phyloP scores from a whole-genome alignment of 2,329 filamentous ascomycete genomes.

The Orbilia oligospora region DNA sequence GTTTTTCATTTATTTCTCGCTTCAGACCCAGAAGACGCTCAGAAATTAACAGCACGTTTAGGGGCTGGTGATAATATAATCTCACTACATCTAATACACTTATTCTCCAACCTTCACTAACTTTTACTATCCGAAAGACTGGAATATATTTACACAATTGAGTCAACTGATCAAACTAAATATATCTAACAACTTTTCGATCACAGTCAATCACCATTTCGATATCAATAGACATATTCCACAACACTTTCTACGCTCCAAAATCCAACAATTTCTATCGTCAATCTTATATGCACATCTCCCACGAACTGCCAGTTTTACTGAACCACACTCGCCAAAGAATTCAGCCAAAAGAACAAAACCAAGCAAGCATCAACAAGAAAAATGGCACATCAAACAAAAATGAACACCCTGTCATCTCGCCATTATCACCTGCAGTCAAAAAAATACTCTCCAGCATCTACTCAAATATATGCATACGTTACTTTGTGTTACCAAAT shows the following conservation, averaged over 20 bases:
- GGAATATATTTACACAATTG: too few species aligned
- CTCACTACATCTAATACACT: too few species aligned
- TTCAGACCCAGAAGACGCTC: too few species aligned
- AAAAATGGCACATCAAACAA: neutral
- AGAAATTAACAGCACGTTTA: too few species aligned
- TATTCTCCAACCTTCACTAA: too few species aligned
- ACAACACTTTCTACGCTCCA: neutral
- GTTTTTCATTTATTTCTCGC: too few species aligned
- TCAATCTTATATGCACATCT: neutral
- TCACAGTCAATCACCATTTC: too few species aligned
- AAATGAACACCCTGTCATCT: constrained; percentile 13
- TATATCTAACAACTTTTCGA: too few species aligned
- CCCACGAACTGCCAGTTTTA: too few species aligned
- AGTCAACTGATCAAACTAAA: too few species aligned
- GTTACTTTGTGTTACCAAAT: constrained; percentile 17
- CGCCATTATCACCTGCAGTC: constrained; percentile 6
- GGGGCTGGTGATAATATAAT: too few species aligned
- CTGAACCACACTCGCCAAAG: neutral
- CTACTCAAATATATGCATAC: neutral
- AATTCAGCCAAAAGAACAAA: neutral
- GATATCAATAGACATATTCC: neutral
- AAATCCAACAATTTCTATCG: neutral
- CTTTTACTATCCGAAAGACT: too few species aligned
- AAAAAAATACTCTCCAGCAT: neutral
- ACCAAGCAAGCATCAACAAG: neutral